A percentile compares a stretch with the other conserved stretches of the same genome.
These are phyloP conservation scores for Fragaria iinumae DNA, from an alignment of 306 rosid genomes.

Conservation along the genomic window DNA sequence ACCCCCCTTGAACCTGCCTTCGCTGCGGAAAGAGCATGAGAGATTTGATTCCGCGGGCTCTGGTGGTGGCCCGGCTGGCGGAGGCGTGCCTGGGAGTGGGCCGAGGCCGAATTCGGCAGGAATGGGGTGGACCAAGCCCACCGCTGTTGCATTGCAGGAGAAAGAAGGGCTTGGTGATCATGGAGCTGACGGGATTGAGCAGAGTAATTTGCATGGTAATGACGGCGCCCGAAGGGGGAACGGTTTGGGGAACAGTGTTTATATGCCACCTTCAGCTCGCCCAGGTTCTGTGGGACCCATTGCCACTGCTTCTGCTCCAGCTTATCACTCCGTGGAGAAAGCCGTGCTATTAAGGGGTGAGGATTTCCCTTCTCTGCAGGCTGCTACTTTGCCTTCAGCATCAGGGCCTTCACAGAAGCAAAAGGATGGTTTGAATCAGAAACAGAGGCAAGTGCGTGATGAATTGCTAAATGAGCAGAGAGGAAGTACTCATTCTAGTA, in stretches of 20 bases:
- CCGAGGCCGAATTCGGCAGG: constrained; percentile 76
- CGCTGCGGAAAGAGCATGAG: constrained; percentile 84
- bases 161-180: constrained; percentile 46
- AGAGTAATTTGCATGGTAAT: constrained; percentile 30
- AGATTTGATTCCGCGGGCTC: constrained; percentile 77
- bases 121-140: constrained; percentile 88
- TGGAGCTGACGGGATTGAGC: constrained; percentile 39
- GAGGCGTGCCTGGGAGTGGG: constrained; percentile 60
- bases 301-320: constrained; percentile 24
- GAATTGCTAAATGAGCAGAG: constrained; percentile 43
- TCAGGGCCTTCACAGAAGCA: constrained; percentile 53
- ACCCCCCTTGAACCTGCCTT: constrained; percentile 98
- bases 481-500: constrained; percentile 30
- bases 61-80: constrained; percentile 57
- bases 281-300: constrained; percentile 34
- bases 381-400: constrained; percentile 55
- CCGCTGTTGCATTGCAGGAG: constrained; percentile 41
- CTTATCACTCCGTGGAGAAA: constrained; percentile 35
- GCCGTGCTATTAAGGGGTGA: constrained; percentile 76
- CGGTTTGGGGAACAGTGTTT: constrained; percentile 45
- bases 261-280: constrained; percentile 70
- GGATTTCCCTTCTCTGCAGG: constrained; percentile 88
- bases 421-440: constrained; percentile 56
- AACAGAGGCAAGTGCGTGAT: constrained; percentile 43
- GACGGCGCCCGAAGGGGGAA: constrained; percentile 40